Evolutionary conservation across 495 filamentous ascomycete genomes (phyloP).

Genomic region (Viridothelium virens): DNA sequence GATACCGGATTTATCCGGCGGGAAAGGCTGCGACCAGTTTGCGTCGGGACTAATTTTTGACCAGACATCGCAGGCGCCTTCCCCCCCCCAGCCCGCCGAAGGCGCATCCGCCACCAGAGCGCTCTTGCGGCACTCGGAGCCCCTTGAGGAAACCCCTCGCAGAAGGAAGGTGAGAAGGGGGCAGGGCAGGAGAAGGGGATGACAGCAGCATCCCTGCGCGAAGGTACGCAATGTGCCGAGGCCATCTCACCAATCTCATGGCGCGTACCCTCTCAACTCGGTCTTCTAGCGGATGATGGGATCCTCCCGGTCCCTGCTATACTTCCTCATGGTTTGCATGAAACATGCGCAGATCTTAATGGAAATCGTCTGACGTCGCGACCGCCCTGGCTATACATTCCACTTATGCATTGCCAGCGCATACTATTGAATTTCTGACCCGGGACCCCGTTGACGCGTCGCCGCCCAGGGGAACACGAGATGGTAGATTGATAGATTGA

Average conservation of each 20-base stretch:
- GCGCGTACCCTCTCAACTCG: background rate
- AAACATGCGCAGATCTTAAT: conserved; percentile 10
- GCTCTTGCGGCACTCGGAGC: background rate
- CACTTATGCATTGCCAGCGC: conserved; percentile 9
- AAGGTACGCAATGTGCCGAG: conserved; percentile 6
- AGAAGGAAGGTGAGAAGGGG: conserved; percentile 5
- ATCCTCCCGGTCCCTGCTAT: conserved; percentile 7
- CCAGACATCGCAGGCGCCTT: too few species aligned
- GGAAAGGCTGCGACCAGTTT: background rate
- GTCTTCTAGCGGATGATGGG: background rate
- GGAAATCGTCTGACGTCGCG: background rate
- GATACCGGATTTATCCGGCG: conserved; percentile 11
- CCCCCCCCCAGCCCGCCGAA: too few species aligned
- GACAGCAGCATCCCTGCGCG: background rate
- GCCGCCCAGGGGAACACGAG: background rate
- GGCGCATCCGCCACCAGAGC: too few species aligned
- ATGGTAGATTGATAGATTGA: background rate
- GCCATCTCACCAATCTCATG: conserved; percentile 4
- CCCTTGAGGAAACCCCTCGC: conserved; percentile 3
- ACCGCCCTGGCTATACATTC: background rate
- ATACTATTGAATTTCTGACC: conserved; percentile 3
- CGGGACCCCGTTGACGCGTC: background rate
- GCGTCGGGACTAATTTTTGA: too few species aligned
- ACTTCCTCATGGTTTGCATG: conserved; percentile 4
- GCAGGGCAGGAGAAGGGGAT: background rate